Conservation (phyloP, 805 yeast genomes). For the Candida ulmi region DNA sequence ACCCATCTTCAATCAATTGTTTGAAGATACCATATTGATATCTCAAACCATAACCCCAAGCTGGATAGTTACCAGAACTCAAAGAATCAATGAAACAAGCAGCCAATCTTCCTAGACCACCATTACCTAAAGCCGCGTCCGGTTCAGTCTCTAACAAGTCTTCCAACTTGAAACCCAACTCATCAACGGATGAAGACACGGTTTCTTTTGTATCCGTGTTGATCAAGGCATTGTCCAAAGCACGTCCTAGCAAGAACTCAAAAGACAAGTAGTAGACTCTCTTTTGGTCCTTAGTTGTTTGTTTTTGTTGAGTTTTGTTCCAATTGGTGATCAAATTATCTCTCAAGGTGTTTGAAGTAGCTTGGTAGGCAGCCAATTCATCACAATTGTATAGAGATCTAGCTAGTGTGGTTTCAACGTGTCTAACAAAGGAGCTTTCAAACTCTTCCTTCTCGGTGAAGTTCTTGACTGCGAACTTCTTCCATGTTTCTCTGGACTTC, state of each 20-base stretch:
- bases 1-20: conserved; percentile 85
- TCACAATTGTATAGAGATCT: conserved; percentile 90
- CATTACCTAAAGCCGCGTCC: conserved; percentile 93
- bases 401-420: conserved; percentile 90
- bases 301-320: conserved; percentile 91
- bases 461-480: conserved; percentile 54
- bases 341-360: conserved; percentile 72
- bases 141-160: conserved; percentile 83
- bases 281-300: conserved; percentile 77
- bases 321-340: conserved; percentile 80
- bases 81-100: conserved; percentile 91
- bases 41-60: conserved; percentile 95
- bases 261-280: conserved; percentile 81
- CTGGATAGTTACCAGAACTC: conserved; percentile 80
- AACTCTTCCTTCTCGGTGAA: conserved; percentile 46
- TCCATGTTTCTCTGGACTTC: conserved; percentile 74
- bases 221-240: conserved; percentile 88
- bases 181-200: conserved; percentile 50
- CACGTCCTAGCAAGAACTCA: conserved; percentile 92
- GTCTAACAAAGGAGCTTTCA: conserved; percentile 65
- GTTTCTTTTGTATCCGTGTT: conserved; percentile 65
- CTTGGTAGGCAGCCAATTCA: conserved; percentile 87
- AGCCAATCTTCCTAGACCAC: conserved; percentile 91
- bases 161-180: conserved; percentile 83
- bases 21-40: conserved; percentile 92